Percentiles rank a stretch among this genome's conserved stretches.
phyloP scores from a whole-genome alignment of 2,329 filamentous ascomycete genomes.

The Penicillium expansum region DNA sequence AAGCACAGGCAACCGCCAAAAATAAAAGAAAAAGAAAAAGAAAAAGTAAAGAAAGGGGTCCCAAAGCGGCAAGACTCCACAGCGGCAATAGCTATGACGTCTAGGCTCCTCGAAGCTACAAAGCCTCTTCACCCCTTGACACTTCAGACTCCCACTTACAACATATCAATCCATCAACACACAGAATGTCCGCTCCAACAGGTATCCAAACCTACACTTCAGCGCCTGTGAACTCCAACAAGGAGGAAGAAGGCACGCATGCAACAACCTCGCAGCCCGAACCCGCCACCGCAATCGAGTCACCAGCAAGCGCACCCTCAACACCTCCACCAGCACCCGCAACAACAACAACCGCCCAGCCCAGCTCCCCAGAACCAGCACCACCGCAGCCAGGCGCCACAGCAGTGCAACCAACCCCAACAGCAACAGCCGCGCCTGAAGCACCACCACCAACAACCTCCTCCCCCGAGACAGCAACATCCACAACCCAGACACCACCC shows the following conservation, averaged over 20 bases:
- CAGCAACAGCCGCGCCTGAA: conserved; percentile 1
- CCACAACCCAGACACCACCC: conserved; percentile 26
- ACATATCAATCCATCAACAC: not conserved
- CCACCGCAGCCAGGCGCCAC: conserved; percentile 40
- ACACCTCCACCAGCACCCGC: conserved; percentile 33
- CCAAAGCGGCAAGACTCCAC: conserved; percentile 20
- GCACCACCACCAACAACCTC: conserved; percentile 7
- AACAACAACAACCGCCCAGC: conserved; percentile 20
- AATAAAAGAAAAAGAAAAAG: not conserved
- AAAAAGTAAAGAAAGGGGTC: not conserved
- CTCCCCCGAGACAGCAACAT: conserved; percentile 14
- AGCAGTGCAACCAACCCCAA: conserved; percentile 10
- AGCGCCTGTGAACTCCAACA: conserved; percentile 28
- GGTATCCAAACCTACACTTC: conserved; percentile 28
- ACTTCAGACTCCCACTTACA: not conserved
- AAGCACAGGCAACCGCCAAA: not conserved
- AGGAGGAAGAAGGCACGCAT: conserved; percentile 13
- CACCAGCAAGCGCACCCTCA: conserved; percentile 11
- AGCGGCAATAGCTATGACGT: conserved; percentile 22
- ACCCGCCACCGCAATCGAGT: conserved; percentile 22
- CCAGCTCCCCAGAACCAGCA: conserved; percentile 24
- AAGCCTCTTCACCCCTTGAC: not conserved
- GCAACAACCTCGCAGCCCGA: conserved; percentile 19
- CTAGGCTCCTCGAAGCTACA: conserved; percentile 13
- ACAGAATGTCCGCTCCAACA: conserved; percentile 22